These are phyloP conservation scores for Malassezia furfur DNA, from an alignment of 1,284 basidiomycete species.

Conservation along the genomic window DNA sequence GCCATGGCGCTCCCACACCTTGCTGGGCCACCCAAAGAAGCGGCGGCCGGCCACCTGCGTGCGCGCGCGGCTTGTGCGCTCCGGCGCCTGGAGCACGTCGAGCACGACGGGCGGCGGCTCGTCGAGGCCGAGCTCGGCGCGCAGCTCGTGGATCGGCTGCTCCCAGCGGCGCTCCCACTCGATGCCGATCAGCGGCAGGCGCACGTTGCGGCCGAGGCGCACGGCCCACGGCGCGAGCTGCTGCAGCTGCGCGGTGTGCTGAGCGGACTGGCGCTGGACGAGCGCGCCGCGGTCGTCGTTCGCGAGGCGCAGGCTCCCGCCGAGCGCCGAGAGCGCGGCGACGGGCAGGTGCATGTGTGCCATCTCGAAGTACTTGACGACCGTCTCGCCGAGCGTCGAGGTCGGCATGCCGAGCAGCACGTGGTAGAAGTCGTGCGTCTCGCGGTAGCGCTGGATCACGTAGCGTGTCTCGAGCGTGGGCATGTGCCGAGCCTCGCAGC, in stretches of 20 bases:
- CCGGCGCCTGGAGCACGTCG: constrained; percentile 20
- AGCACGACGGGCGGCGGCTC: constrained; percentile 30
- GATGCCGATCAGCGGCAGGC: constrained; percentile 69
- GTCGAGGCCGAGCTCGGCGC: constrained; percentile 65
- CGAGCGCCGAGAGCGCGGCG: constrained; percentile 67
- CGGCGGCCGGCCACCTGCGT: constrained; percentile 11
- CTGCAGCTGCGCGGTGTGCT: constrained; percentile 19
- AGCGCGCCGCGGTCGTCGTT: constrained; percentile 53
- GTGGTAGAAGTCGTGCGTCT: constrained; percentile 92
- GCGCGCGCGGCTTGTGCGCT: constrained; percentile 7
- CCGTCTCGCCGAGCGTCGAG: constrained; percentile 81
- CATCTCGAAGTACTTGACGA: constrained; percentile 90
- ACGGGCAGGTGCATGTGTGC: constrained; percentile 85
- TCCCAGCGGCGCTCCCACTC: constrained; percentile 96
- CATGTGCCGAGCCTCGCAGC: constrained; percentile 64
- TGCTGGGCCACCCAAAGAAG: constrained; percentile 37
- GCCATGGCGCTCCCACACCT: constrained; percentile 27
- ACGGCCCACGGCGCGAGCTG: constrained; percentile 58
- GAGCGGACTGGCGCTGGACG: constrained; percentile 35
- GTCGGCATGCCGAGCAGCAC: constrained; percentile 78
- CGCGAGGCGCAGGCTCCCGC: constrained; percentile 54
- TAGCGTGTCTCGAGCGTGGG: constrained; percentile 62
- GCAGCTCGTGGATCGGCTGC: constrained; percentile 68
- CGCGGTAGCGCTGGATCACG: constrained; percentile 94
- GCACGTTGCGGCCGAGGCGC: constrained; percentile 63